Base-by-base conservation (phyloP, 2,329 filamentous ascomycete species). In the Biscogniauxia marginata region DNA sequence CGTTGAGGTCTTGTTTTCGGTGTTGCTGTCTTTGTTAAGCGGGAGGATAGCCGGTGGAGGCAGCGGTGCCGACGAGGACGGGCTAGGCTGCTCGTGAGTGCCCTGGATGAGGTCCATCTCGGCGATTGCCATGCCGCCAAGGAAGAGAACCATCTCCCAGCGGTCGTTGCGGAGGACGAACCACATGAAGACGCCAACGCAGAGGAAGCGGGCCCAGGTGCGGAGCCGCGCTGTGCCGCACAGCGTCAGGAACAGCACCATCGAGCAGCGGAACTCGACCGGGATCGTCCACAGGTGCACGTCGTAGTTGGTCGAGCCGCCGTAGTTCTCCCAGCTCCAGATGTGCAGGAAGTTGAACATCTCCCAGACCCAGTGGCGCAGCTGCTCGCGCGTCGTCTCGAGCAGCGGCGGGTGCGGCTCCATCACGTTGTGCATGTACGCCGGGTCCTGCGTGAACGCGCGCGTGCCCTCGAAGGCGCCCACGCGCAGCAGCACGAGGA, bases 261-360 rank as follows among this genome's bases (percentile, higher is more conserved):
- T 77, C 2, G 81, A 84, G 67, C 79, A 82, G 57, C 80, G 75
- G 64, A 83, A 84, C 67, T 86, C 84, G 48, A 84, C 77, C 2
- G 84, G 83, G 46, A 86, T 85, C 4, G 84, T 86, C 84, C 84
- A 86, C 21, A 86, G 70, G 59, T 86, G 84, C 22, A 82, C 75
- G 63, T 85, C 82, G 63, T 84, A 83, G 20, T 69, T 74, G 68
- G 75, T 81, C 44, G 73, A 77, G 53, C 79, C 79, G 16, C 74
- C 79, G 57, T 74, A 77, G 25, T 70, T 72, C 54, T 76, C 73
- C 80, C 79, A 83, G 57, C 74, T 71, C 70, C 79, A 84, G 20
- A 83, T 67, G 52, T 82, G 77, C 23, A 82, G 63, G 58, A 83
- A 82, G 22, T 74, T 68, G 61, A 74, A 80, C 74, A 82, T 79